Evolutionary conservation across 306 rosid genomes (phyloP).

Genomic region (Luffa acutangula): DNA sequence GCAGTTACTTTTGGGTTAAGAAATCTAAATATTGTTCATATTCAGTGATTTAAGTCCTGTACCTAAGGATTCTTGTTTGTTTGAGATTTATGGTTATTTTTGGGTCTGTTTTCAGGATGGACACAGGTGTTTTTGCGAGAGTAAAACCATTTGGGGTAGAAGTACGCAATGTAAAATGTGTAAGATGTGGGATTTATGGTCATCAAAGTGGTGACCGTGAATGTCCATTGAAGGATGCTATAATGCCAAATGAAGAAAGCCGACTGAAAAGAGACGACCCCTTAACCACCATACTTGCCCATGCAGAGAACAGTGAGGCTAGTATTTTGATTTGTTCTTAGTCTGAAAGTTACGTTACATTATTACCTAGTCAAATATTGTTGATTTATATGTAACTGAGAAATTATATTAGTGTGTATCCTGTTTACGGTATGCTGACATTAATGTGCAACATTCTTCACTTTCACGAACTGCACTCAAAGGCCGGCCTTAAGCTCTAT

Average conservation of each 20-base stretch:
- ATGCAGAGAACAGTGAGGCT: slow-evolving; percentile 70
- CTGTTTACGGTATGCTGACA: neutral
- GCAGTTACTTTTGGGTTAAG: neutral
- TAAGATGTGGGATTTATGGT: slow-evolving; percentile 79
- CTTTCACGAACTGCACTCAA: neutral
- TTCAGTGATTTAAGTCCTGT: neutral
- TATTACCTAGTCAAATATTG: neutral
- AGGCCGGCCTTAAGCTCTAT: neutral
- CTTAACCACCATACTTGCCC: slow-evolving; percentile 79
- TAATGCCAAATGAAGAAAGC: slow-evolving; percentile 85
- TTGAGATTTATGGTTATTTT: neutral
- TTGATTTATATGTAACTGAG: neutral
- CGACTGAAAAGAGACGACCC: slow-evolving; percentile 94
- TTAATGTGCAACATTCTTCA: neutral
- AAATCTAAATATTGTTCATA: neutral
- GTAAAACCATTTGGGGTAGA: slow-evolving; percentile 91
- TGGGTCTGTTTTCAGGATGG: slow-evolving; percentile 41
- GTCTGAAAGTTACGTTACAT: neutral
- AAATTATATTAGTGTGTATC: neutral
- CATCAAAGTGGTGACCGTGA: slow-evolving; percentile 99
- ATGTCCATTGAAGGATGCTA: slow-evolving; percentile 82
- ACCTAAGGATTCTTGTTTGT: neutral
- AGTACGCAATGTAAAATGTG: slow-evolving; percentile 87
- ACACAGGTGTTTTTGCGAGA: slow-evolving; percentile 75
- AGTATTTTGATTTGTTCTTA: slow-evolving; percentile 11